Evolutionary conservation across 176 grass and related monocot species (phyloP).

Genomic region (Alloteropsis semialata): DNA sequence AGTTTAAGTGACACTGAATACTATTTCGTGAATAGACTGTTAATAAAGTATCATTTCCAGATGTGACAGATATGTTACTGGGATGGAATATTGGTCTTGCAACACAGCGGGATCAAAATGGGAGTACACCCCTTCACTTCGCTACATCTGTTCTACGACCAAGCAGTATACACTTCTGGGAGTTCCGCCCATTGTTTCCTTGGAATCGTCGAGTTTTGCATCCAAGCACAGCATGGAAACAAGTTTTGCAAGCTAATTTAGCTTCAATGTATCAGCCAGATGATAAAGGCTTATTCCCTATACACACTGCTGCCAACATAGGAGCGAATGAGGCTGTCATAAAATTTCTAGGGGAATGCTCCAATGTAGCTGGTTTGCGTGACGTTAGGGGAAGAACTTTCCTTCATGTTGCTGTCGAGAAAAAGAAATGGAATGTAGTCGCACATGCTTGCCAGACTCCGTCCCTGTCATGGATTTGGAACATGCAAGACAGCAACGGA

Average conservation of each 20-base stretch:
- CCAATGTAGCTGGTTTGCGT: background rate
- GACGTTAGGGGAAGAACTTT: slow-evolving; percentile 14
- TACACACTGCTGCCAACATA: slow-evolving; percentile 13
- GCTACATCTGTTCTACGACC: background rate
- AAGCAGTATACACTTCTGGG: too few relatives aligned
- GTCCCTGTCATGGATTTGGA: background rate
- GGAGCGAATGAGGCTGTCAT: background rate
- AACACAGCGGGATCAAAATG: background rate
- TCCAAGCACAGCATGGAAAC: background rate
- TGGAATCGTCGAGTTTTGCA: background rate
- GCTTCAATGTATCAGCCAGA: background rate
- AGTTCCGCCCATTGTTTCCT: too few relatives aligned
- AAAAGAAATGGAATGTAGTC: background rate
- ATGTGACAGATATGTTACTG: slow-evolving; percentile 5
- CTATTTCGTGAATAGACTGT: too few relatives aligned
- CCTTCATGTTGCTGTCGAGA: slow-evolving; percentile 14
- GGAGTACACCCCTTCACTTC: slow-evolving; percentile 26
- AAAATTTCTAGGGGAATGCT: background rate
- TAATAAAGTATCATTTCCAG: slow-evolving; percentile 3
- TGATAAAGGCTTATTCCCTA: background rate
- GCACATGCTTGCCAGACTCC: background rate
- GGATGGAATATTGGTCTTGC: background rate
- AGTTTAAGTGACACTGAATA: too few relatives aligned
- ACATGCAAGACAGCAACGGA: background rate
- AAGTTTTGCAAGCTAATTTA: slow-evolving; percentile 1